Base-by-base conservation (phyloP, 495 filamentous ascomycete genomes). In the Monascus purpureus region DNA sequence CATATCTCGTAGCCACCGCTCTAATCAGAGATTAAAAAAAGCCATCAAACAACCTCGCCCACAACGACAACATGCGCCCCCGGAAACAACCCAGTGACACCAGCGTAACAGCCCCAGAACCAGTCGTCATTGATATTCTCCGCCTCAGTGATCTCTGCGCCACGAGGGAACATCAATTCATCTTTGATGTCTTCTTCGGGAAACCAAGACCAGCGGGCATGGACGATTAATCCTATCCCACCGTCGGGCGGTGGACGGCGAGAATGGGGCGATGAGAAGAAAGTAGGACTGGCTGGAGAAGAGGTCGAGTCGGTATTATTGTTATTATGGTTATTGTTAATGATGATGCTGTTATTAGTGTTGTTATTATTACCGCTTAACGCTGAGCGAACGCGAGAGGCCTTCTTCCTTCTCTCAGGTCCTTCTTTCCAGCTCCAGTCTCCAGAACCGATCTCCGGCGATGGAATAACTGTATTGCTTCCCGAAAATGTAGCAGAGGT, bases 91-190 rank as follows among this genome's bases (percentile, higher is more conserved):
- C 84, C 84, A 36, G 65, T 70, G 18, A 50, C 55, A 12, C 81
- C 82, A 49, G 79, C 77, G 64, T 92, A 94, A 20, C 64, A 70
- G 0, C 86, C 86, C 59, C 73, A 74, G 34, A 63, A 81, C 84
- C 84, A 94, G 51, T 92, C 83, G 24, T 73, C 82, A 53, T 90
- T 93, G 27, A 87, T 71, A 51, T 82, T 76, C 53, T 82, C 73
- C 20, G 73, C 73, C 61, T 93, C 86, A 2, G 65, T 62, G 8
- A 94, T 68, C 53, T 88, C 81, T 0, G 85, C 83, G 4, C 78
- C 75, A 35, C 72, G 77, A 2, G 86, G 86, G 43, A 94, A 93
- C 42, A 71, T 57, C 32, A 94, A 48, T 61, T 94, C 86, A 51
- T 92, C 80, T 19, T 58, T 52, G 8, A 61, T 61, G 4, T 61